Evolutionary conservation across 331 rosid genomes (phyloP), one percentile per base, ranked within the genome.

Genomic region (Pyracantha coccinea): DNA sequence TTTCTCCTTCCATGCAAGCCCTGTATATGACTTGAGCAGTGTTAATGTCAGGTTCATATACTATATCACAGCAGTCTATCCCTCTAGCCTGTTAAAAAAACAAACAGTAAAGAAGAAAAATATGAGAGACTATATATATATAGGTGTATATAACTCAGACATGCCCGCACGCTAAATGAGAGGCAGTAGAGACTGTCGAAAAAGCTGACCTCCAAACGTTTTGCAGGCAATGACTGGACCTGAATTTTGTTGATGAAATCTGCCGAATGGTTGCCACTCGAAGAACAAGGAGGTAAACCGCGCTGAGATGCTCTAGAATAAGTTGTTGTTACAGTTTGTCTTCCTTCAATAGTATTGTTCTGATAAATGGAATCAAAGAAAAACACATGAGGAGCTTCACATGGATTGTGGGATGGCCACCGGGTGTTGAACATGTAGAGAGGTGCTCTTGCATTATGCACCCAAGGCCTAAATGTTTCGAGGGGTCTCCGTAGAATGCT

Each of bases 311-410:
- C 75, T 54, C 82, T 47, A 4, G 78, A 28, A 75, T 83, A 83
- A 32, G 85, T 83, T 4, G 84, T 83, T 3, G 84, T 78, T 1
- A 75, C 53, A 41, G 44, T 50, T n/a, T 52, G 74, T 23, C 45
- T 44, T 0, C 38, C 38, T 16, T 50, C 24, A 38, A 31, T 50
- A 50, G 50, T 21, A 41, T 5, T 52, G 1, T 15, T 14, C 4
- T 12, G 58, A 7, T 27, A 32, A n/a, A 78, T 29, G 14, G 87
- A 78, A 25, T 83, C 71, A 15, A 81, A 66, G 77, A 52, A 75
- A 44, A 83, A 77, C n/a, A 68, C 71, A 33, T 86, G 86, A 57
- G 90, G 90, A 21, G 78, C 78, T 76, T 86, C 74, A 21, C 89
- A 86, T 0, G 84, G 80, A 77, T 76, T 61, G n/a, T 65, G 23